Evolutionary conservation across 352 stramenopile genomes (phyloP).

Genomic region (Phytophthora palmivora): DNA sequence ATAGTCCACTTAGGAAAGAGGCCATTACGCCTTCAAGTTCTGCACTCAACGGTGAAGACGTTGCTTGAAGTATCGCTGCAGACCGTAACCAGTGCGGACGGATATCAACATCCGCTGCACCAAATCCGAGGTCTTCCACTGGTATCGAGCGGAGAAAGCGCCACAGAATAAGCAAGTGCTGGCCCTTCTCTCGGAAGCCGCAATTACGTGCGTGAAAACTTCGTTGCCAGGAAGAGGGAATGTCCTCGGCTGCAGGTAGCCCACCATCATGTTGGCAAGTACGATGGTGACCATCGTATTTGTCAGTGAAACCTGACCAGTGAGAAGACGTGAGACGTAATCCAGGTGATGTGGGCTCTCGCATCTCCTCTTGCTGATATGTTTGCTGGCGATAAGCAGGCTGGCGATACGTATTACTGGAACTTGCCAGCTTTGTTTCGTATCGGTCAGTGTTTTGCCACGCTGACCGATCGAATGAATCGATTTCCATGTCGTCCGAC

Average conservation of each 20-base stretch:
- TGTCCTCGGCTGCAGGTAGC: too few relatives aligned
- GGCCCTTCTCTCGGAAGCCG: slow-evolving; percentile 23
- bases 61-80: slow-evolving; percentile 9
- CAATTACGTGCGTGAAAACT: not conserved
- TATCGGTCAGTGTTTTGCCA: too few relatives aligned
- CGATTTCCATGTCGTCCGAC: slow-evolving; percentile 10
- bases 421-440: too few relatives aligned
- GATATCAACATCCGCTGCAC: not conserved
- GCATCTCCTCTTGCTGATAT: not conserved
- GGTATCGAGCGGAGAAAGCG: slow-evolving; percentile 12
- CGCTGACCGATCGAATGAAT: not conserved
- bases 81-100: slow-evolving; percentile 14
- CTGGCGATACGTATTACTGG: too few relatives aligned
- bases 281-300: too few relatives aligned
- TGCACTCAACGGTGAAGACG: too few relatives aligned
- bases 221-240: slow-evolving; percentile 14
- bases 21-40: slow-evolving; percentile 4
- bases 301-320: too few relatives aligned
- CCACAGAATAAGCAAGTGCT: slow-evolving; percentile 32
- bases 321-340: too few relatives aligned
- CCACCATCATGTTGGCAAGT: too few relatives aligned
- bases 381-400: too few relatives aligned
- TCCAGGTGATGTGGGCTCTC: not conserved
- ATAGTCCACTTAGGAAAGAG: slow-evolving; percentile 19
- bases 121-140: slow-evolving; percentile 9